phyloP scores from a whole-genome alignment of 106 monocot genomes.

The Cymbidium sinense region DNA sequence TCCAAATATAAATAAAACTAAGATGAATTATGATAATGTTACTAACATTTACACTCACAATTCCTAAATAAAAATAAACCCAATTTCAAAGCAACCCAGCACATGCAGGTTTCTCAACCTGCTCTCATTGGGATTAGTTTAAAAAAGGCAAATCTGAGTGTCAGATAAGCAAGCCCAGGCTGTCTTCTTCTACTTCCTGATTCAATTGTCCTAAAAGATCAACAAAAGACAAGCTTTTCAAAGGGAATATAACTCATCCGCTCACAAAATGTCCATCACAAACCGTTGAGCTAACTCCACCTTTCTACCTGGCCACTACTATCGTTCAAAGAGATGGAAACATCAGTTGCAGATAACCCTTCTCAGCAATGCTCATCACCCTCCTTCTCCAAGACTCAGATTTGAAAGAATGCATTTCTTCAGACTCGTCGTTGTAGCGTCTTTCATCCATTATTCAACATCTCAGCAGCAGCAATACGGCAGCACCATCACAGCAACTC shows the following conservation, averaged over 20 bases:
- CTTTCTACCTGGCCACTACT: not conserved
- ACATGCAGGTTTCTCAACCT: no score
- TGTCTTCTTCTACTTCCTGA: not conserved
- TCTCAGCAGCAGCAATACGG: conserved; percentile 10
- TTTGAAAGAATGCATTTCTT: not conserved
- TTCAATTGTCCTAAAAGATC: not conserved
- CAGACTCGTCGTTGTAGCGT: conserved; percentile 8
- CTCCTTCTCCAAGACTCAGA: not conserved
- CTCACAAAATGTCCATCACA: no score
- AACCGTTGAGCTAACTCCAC: not conserved
- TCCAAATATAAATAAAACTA: no score
- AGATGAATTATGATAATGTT: no score
- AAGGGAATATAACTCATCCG: no score
- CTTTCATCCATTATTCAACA: conserved; percentile 11
- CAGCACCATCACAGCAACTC: conserved; percentile 2
- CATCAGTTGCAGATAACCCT: not conserved
- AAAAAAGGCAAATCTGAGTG: no score
- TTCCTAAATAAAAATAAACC: no score
- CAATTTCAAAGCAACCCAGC: no score
- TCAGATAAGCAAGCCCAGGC: no score
- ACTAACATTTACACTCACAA: no score
- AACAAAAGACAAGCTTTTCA: no score
- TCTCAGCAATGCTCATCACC: not conserved
- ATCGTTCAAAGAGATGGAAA: not conserved
- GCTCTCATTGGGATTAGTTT: no score